Evolutionary conservation across 371 early-diverging fungal species (phyloP).

Genomic region (Actinomucor elegans): DNA sequence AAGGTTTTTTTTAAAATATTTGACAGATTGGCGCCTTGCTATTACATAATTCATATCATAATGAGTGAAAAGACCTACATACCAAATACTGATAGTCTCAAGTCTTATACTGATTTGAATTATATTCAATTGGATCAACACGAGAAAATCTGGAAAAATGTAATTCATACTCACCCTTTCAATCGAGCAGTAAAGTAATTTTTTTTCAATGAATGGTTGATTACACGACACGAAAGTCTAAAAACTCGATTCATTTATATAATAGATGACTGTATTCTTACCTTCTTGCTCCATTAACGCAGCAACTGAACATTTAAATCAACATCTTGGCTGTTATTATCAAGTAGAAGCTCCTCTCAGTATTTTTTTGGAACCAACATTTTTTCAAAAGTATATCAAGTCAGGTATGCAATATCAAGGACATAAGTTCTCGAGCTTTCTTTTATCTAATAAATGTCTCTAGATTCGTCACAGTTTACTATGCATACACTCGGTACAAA

Average conservation of each 20-base stretch:
- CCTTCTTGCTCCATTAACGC: slow-evolving; percentile 30
- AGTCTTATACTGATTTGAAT: slow-evolving; percentile 23
- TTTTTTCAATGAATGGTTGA: neutral
- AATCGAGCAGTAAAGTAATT: slow-evolving; percentile 45
- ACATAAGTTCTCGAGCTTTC: neutral
- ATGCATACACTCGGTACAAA: slow-evolving; percentile 46
- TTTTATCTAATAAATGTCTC: neutral
- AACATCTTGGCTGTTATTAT: slow-evolving; percentile 30
- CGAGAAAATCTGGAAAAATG: slow-evolving; percentile 20
- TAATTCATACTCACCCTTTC: slow-evolving; percentile 51
- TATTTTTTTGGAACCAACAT: slow-evolving; percentile 30
- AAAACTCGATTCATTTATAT: too few relatives aligned
- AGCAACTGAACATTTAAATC: slow-evolving; percentile 16
- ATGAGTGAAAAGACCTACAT: slow-evolving; percentile 33
- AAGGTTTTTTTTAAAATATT: too few relatives aligned
- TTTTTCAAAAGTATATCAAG: slow-evolving; percentile 28
- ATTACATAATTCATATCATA: too few relatives aligned
- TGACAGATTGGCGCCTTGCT: too few relatives aligned
- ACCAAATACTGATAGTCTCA: slow-evolving; percentile 4
- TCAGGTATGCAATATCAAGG: slow-evolving; percentile 36
- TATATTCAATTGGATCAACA: slow-evolving; percentile 30
- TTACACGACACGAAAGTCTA: neutral
- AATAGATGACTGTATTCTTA: slow-evolving; percentile 23
- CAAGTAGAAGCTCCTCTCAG: slow-evolving; percentile 32
- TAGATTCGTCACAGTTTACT: slow-evolving; percentile 21